These are phyloP conservation scores for Blastomyces percursus DNA, from an alignment of 2,329 filamentous ascomycete genomes.

Conservation along the genomic window DNA sequence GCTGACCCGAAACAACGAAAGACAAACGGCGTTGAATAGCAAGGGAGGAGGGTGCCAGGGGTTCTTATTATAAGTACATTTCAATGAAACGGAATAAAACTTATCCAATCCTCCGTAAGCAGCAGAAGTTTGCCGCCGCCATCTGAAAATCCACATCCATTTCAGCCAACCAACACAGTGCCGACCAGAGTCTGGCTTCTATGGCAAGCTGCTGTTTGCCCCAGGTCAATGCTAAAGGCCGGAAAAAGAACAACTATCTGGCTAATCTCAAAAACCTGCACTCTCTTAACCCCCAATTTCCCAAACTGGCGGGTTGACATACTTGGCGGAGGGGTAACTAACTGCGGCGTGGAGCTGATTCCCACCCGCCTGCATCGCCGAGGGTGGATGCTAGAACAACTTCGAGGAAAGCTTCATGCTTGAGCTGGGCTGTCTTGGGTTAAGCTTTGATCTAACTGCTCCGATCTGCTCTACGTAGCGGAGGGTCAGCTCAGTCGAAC, in stretches of 20 bases:
- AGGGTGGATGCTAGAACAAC: neutral
- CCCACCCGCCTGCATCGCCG: neutral
- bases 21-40: neutral
- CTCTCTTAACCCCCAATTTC: neutral
- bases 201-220: neutral
- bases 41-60: neutral
- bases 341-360: neutral
- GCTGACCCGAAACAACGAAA: neutral
- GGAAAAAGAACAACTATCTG: neutral
- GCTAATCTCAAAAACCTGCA: neutral
- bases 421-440: neutral
- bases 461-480: conserved; percentile 1
- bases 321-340: conserved; percentile 3
- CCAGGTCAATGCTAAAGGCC: neutral
- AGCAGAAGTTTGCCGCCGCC: conserved; percentile 1
- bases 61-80: neutral
- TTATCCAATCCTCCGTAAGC: neutral
- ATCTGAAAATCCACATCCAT: neutral
- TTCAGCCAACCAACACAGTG: conserved; percentile 3
- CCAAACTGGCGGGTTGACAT: neutral
- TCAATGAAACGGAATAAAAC: neutral
- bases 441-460: conserved; percentile 4
- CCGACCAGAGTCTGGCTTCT: neutral
- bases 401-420: neutral
- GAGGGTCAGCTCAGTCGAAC: conserved; percentile 2